Conservation (phyloP, 768 basidiomycete genomes). For the Xerocomus brunneocitrinus region DNA sequence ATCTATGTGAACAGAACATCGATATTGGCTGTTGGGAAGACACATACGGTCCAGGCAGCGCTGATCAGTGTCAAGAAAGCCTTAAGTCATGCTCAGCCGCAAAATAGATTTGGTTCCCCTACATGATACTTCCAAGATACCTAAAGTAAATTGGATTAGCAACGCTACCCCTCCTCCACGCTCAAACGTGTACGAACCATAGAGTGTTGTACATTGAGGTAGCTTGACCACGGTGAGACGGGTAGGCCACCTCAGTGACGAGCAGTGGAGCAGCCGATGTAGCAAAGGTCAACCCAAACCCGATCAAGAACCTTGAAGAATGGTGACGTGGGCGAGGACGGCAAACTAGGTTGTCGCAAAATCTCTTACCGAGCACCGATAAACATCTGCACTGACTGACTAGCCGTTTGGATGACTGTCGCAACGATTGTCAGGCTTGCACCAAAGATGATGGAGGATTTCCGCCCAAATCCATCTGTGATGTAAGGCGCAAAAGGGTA, state of each 20-base stretch:
- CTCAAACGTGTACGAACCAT: conserved; percentile 30
- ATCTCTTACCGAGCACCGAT: conserved; percentile 36
- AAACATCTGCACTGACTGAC: conserved; percentile 40
- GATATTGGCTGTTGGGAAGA: neutral
- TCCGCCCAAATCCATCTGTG: conserved; percentile 39
- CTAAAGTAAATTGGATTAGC: conserved; percentile 4
- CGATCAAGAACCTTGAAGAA: conserved; percentile 31
- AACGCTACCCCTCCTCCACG: neutral
- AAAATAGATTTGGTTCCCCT: conserved; percentile 2
- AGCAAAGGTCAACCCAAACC: conserved; percentile 41
- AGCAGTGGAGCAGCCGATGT: conserved; percentile 44
- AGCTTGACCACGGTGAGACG: conserved; percentile 41
- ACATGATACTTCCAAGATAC: conserved; percentile 35
- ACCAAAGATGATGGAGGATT: conserved; percentile 34
- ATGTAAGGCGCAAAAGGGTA: conserved; percentile 39
- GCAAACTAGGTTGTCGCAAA: neutral
- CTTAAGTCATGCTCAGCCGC: no score
- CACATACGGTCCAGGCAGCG: conserved; percentile 58
- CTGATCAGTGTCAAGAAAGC: conserved; percentile 18
- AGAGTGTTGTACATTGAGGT: conserved; percentile 43
- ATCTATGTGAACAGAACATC: neutral
- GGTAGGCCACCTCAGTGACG: conserved; percentile 48
- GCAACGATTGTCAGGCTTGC: conserved; percentile 38
- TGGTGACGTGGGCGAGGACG: neutral
- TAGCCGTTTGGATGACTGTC: conserved; percentile 35